Evolutionary conservation across 2,329 filamentous ascomycete species (phyloP).

Genomic region (Zasmidium angulare): DNA sequence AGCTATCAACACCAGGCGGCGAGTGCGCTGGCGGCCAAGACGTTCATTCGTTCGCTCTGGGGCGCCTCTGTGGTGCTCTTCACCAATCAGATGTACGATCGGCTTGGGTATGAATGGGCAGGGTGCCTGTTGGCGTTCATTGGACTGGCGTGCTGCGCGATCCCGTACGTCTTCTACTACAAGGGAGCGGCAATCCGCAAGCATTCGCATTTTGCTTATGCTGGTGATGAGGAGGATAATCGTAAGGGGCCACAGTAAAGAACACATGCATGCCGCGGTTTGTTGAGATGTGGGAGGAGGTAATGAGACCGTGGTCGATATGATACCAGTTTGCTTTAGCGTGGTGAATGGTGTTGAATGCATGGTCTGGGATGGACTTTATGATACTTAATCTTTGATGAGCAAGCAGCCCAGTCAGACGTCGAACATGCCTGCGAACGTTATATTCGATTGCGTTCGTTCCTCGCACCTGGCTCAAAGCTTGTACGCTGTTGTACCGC

Average conservation of each 20-base stretch:
- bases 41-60: slow-evolving; percentile 21
- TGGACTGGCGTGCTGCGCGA: slow-evolving; percentile 36
- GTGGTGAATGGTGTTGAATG: no score
- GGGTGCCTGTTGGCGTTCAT: slow-evolving; percentile 46
- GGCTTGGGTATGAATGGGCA: slow-evolving; percentile 49
- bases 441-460: background rate
- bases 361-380: no score
- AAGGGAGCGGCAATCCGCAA: slow-evolving; percentile 70
- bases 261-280: no score
- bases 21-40: slow-evolving; percentile 41
- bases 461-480: background rate
- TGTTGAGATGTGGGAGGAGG: no score
- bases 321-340: no score
- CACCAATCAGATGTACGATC: slow-evolving; percentile 40
- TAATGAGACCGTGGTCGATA: no score
- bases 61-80: slow-evolving; percentile 25
- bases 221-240: slow-evolving; percentile 52
- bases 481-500: background rate
- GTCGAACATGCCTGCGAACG: no score
- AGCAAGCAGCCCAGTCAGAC: no score
- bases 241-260: slow-evolving; percentile 23
- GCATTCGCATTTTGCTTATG: slow-evolving; percentile 71
- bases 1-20: slow-evolving; percentile 69
- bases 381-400: no score
- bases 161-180: slow-evolving; percentile 70